phyloP scores from a whole-genome alignment of 2,329 filamentous ascomycete species.

The Claviceps sp. region DNA sequence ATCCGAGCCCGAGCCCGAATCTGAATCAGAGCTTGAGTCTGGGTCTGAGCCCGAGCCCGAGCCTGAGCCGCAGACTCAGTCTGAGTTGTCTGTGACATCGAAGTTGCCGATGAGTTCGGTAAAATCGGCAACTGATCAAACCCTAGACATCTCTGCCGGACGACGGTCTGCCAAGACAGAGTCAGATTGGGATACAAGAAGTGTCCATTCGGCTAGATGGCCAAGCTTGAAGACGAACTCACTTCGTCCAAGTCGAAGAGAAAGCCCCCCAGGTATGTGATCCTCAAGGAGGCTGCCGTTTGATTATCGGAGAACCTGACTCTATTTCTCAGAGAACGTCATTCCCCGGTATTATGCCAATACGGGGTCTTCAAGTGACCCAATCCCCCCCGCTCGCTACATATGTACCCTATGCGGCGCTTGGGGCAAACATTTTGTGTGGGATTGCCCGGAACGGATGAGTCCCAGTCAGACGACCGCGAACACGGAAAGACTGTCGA shows the following conservation, averaged over 20 bases:
- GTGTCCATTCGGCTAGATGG: not conserved
- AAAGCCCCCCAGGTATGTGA: conserved; percentile 1
- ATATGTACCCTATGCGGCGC: conserved; percentile 2
- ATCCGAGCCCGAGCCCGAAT: too few relatives aligned
- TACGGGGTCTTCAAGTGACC: not conserved
- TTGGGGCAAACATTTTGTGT: conserved; percentile 1
- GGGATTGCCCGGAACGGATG: not conserved
- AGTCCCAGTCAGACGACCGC: not conserved
- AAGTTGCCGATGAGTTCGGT: not conserved
- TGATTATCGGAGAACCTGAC: not conserved
- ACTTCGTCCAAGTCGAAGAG: not conserved
- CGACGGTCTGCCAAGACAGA: not conserved
- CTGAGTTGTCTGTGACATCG: too few relatives aligned
- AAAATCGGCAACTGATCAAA: not conserved
- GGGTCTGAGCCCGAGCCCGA: too few relatives aligned
- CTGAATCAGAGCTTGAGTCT: too few relatives aligned
- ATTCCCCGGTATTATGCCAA: not conserved
- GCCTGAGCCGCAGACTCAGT: too few relatives aligned
- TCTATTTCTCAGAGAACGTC: not conserved
- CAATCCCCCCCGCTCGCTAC: conserved; percentile 1
- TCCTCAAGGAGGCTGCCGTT: not conserved
- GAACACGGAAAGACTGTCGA: not conserved
- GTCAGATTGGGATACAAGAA: not conserved
- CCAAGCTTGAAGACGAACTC: not conserved
- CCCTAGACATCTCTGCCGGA: not conserved